Base-by-base conservation (phyloP, 129 eudicot species). In the Pittosporum tobira region DNA sequence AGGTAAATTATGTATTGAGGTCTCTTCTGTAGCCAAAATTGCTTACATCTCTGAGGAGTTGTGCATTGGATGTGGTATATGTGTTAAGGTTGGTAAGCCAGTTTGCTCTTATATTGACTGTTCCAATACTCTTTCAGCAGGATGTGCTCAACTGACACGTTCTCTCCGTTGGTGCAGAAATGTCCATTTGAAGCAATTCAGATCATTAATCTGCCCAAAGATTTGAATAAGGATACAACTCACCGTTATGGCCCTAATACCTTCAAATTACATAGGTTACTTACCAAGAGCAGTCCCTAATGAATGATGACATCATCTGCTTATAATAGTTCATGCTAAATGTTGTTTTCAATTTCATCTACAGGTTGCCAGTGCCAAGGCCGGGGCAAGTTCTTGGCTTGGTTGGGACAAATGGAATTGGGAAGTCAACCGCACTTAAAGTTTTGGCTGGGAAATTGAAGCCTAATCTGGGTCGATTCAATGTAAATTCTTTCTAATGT, bases 321-420 rank as follows among this genome's bases (percentile, higher is more conserved):
- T 26, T 8, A 10, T 54, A 56, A 6, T 16, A 13, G 38, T 21
- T 19, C 3, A 16, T n/a, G 14, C 5, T 26, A n/a, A 2, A 28
- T 13, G 31, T 52, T 23, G 1, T 16, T 3, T 18, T 14, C 11
- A 50, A 23, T 47, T 47, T 43, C 24, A 19, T 18, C 31, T 21
- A 13, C 76, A 83, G 91, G 77, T 71, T 83, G 44, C 86, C 86
- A 1, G 86, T 83, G 9, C 91, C 91, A 38, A 73, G 86, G 68
- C 86, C 91, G 2, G 91, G 91, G 10, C 91, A 83, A 61, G 91
- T 83, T 59, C 86, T 79, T 62, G 91, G 91, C 27, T 64, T 83
- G 81, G 91, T 83, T 63, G 86, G 91, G 65, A 83, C 83, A 15
- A 83, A 83, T 68, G 86, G 91, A 7, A 83, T 83, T 65, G 91